These are phyloP conservation scores for Lentinula sp. DNA, from an alignment of 768 basidiomycete genomes.

Conservation along the genomic window DNA sequence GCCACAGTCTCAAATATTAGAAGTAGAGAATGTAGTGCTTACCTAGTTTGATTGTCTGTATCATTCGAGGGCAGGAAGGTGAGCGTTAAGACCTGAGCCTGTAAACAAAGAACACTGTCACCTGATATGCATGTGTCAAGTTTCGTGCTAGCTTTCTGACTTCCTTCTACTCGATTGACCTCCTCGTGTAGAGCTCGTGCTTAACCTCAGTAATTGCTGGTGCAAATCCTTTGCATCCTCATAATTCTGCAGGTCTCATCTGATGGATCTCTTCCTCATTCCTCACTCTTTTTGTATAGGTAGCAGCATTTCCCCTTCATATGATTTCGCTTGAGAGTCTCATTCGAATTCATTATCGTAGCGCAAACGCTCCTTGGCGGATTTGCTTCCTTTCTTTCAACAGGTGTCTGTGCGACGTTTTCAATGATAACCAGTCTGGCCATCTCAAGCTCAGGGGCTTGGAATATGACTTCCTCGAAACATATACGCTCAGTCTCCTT, in stretches of 20 bases:
- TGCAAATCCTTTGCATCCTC: constrained; percentile 1
- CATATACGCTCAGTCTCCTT: constrained; percentile 37
- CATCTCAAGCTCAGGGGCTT: constrained; percentile 36
- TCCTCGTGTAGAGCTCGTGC: background rate
- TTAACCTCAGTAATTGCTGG: background rate
- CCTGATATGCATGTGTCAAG: no score
- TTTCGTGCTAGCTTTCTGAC: background rate
- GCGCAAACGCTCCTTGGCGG: constrained; percentile 40
- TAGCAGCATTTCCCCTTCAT: constrained; percentile 18
- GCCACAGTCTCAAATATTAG: no score
- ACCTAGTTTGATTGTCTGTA: no score
- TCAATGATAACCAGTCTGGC: constrained; percentile 35
- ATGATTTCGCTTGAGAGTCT: background rate
- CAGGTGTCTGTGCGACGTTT: constrained; percentile 37
- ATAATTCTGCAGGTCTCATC: constrained; percentile 42
- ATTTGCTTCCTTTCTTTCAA: constrained; percentile 34
- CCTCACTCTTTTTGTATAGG: constrained; percentile 52
- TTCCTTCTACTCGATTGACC: background rate
- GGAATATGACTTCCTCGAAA: constrained; percentile 22
- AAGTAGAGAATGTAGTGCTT: no score
- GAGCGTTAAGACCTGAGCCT: no score
- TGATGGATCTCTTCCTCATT: constrained; percentile 64
- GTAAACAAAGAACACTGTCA: no score
- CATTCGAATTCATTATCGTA: constrained; percentile 10
- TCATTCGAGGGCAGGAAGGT: no score